Evolutionary conservation across 257 asterid genomes (phyloP), one percentile per base, ranked within the genome.

Genomic region (Nicotiana knightiana): DNA sequence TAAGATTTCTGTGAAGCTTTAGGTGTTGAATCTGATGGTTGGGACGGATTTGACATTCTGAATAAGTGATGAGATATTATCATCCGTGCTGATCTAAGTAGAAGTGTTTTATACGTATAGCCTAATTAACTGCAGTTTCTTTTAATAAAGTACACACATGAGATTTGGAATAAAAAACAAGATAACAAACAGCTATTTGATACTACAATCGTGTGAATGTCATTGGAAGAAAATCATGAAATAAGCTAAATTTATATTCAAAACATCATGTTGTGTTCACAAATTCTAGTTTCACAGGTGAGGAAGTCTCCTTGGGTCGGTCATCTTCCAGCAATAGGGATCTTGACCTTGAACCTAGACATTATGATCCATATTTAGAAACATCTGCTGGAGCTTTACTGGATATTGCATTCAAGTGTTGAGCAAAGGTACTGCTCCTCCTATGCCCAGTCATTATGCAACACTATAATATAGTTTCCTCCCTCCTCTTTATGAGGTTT

Each of bases 341-440:
- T 83, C 86, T 85, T 76, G 97, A 92, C 82, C 86, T 91, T 83
- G 97, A 94, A 91, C 89, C 93, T 86, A 98, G 97, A 58, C 94
- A 91, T 85, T 84, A 87, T 66, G 98, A 91, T 83, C 91, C 92
- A 77, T 89, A 80, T 82, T 77, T 89, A 28, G 98, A 94, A 81
- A 86, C 97, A 13, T 87, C 88, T 67, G 85, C 24, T 21, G 24
- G 24, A 21, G 24, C 24, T 21, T 21, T 21, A 21, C 24, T 0
- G 24, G 24, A 21, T 21, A 21, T 21, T 21, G 24, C 24, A 21
- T 21, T 21, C 24, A 21, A 21, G 24, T 21, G 24, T 21, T 21
- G 24, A 21, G 24, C 24, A 21, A 21, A 21, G 24, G 24, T 21
- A 21, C 24, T 21, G 24, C 24, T 21, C 24, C 24, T 21, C 24